Percentiles rank a stretch among this genome's conserved stretches.
These are phyloP conservation scores for Nicotiana rustica DNA, from an alignment of 305 asterid genomes.

Conservation along the genomic window DNA sequence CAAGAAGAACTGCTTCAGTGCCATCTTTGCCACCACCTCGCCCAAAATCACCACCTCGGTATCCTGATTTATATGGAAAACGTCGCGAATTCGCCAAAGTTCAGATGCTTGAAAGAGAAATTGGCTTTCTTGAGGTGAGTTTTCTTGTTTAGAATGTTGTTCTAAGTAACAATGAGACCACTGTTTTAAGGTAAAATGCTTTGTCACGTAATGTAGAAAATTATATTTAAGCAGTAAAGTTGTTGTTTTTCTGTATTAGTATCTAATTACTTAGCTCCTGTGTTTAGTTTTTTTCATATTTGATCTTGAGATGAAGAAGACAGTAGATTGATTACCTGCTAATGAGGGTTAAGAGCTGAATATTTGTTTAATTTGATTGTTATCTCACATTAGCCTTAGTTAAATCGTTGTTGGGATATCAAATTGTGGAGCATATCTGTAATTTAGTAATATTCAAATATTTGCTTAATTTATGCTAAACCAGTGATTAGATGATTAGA, in stretches of 20 bases:
- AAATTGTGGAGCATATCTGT: too few species aligned
- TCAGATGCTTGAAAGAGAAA: conserved; percentile 86
- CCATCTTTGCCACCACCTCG: conserved; percentile 85
- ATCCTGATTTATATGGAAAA: conserved; percentile 92
- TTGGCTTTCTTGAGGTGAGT: conserved; percentile 75
- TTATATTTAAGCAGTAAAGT: not conserved
- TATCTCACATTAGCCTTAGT: not conserved
- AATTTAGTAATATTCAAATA: too few species aligned
- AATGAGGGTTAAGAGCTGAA: conserved; percentile 8
- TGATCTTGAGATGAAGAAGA: not conserved
- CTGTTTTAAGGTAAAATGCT: conserved; percentile 5
- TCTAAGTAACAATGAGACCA: not conserved
- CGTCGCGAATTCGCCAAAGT: conserved; percentile 75
- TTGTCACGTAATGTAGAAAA: conserved; percentile 27
- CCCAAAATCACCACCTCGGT: conserved; percentile 87
- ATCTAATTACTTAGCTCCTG: not conserved
- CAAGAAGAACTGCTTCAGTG: conserved; percentile 48
- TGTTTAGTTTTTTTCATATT: not conserved
- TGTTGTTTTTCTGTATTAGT: not conserved
- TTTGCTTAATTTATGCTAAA: too few species aligned
- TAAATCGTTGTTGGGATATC: too few species aligned
- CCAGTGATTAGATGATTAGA: too few species aligned
- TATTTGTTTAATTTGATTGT: conserved; percentile 26
- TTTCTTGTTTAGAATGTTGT: conserved; percentile 9
- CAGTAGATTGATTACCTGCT: conserved; percentile 3